Evolutionary conservation across 352 stramenopile species (phyloP), one percentile per base, ranked within the genome.

Genomic region (Pythium myriotylum): DNA sequence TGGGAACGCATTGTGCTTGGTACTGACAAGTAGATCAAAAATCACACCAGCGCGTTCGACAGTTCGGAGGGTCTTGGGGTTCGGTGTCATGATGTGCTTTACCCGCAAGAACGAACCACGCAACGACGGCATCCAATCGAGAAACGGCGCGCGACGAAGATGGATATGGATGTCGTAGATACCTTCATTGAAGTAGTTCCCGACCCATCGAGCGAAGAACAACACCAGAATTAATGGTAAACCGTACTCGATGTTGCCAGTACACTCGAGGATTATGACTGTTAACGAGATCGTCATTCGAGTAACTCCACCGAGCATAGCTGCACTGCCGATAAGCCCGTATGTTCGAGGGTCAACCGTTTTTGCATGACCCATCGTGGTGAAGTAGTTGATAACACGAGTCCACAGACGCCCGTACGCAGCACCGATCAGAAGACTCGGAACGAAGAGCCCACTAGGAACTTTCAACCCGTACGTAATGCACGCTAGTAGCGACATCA

Each of bases 111-210:
- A 91, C 0, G 74, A 78, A 8, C 85, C 81, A 22, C 74, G 73
- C 20, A 91, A 51, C 40, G 85, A 78, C 24, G 85, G 81, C 40
- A 89, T 80, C 81, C 81, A 92, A 52, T 94, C 85, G 12, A 94
- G 62, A 56, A 94, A 94, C 22, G 85, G 85, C 14, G 86, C 74
- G 39, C 81, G 81, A 8, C 80, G 97, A 23, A 99, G 73, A 53
- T 98, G 88, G 65, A 99, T 99, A 62, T 99, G 95, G 59, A 99
- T 98, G 72, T 99, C 97, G 80, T 99, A 99, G 43, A 99, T 91
- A 19, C 96, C 96, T 73, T 99, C 95, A 71, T 99, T 99, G 73
- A 99, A 99, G 40, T 98, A 88, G 75, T 99, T 99, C 23, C 97
- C 97, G 22, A 98, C 97, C 79, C 97, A 98, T 33, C 96, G 81